Base-by-base conservation (phyloP, 805 yeast species). In the Candida easanensis region DNA sequence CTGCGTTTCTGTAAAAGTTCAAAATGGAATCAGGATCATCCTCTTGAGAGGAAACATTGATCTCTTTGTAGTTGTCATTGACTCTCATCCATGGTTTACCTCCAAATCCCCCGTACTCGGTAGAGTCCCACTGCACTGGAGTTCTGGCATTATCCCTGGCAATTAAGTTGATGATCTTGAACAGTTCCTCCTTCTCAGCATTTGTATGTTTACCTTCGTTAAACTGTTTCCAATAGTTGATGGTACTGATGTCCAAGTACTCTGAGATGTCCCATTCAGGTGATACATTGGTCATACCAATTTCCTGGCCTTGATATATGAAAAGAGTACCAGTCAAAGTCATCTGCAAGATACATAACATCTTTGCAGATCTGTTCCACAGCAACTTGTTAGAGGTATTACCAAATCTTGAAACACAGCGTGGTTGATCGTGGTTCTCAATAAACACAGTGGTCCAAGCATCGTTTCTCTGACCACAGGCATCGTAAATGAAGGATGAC, bases 271-370 rank as follows among this genome's bases (percentile, higher is more conserved):
- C 64, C 79, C 80, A 76, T 32, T 57, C 54, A 40, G 62, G 54
- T 19, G 56, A 37, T 23, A 76, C 59, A 54, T 78, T 78, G 41
- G 69, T 68, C 74, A 72, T 73, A 27, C 79, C 83, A 47, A 79
- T 63, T 52, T 79, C 84, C 57, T 79, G 84, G 39, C 83, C 84
- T 60, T 79, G 82, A 61, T 77, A 79, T 30, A 79, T 61, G 60
- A 68, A 79, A 41, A 76, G 58, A 13, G 83, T 76, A 38, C 84
- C 82, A 23, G 77, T 71, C 50, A 76, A 65, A 13, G 79, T 54
- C 13, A 66, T 41, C 48, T 71, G 69, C 54, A 78, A 58, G 36
- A 71, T 48, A 15, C 78, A 67, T 48, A 78, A 55, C 55, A 76
- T 58, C 60, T 78, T 78, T 57, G 60, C 56, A 33, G 20, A 34